Evolutionary conservation across 2,329 filamentous ascomycete species (phyloP).

Genomic region (Pezicula carpinea): DNA sequence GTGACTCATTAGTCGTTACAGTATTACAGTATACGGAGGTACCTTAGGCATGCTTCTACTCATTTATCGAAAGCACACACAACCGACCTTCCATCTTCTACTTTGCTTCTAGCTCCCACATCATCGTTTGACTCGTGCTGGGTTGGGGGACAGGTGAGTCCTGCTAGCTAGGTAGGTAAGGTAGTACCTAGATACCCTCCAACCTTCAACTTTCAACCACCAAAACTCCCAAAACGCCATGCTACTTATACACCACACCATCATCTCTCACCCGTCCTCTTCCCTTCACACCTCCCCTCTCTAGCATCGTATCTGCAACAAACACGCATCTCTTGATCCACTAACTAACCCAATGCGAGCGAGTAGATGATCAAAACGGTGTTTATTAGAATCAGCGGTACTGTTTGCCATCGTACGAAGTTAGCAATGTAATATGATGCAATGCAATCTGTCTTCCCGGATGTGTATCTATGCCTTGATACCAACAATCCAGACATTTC

Average conservation of each 20-base stretch:
- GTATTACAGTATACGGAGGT: no score
- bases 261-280: neutral
- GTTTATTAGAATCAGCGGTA: slow-evolving; percentile 82
- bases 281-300: neutral
- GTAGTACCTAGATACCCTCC: neutral
- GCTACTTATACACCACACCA: no score
- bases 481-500: neutral
- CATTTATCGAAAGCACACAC: no score
- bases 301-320: neutral
- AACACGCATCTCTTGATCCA: neutral
- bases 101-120: no score
- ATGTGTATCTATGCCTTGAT: no score
- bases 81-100: no score
- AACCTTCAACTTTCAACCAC: neutral
- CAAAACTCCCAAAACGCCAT: no score
- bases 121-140: no score
- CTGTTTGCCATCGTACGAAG: slow-evolving; percentile 36
- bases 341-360: slow-evolving; percentile 64
- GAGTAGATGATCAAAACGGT: slow-evolving; percentile 79
- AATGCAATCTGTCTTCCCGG: neutral
- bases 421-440: neutral
- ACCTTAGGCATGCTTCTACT: no score
- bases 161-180: no score
- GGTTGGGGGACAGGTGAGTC: no score
- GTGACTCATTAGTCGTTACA: no score